These are phyloP conservation scores for Ophiostoma sp. DNA, from an alignment of 2,329 filamentous ascomycete genomes.

Conservation along the genomic window DNA sequence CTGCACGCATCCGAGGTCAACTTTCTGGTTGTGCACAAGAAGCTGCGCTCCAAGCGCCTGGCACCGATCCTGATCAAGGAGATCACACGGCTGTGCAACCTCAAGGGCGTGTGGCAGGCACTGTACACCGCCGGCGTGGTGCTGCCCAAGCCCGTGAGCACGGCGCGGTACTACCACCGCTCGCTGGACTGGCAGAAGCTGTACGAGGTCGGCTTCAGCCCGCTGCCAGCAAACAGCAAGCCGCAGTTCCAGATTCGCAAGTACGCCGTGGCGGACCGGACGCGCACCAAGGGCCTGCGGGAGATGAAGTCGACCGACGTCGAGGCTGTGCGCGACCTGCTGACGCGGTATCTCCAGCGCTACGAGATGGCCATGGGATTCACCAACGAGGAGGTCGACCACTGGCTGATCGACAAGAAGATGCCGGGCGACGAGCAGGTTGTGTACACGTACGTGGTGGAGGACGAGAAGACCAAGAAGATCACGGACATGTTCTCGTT, in stretches of 20 bases:
- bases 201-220: slow-evolving; percentile 90
- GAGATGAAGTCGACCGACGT: slow-evolving; percentile 75
- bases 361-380: slow-evolving; percentile 84
- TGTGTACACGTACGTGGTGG: slow-evolving; percentile 90
- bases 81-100: slow-evolving; percentile 86
- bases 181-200: slow-evolving; percentile 94
- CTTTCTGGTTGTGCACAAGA: slow-evolving; percentile 97
- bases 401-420: slow-evolving; percentile 77
- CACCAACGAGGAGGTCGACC: slow-evolving; percentile 70
- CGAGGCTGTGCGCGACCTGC: slow-evolving; percentile 64
- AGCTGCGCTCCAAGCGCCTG: slow-evolving; percentile 86
- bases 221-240: slow-evolving; percentile 75
- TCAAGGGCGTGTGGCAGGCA: slow-evolving; percentile 83
- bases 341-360: slow-evolving; percentile 70
- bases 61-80: slow-evolving; percentile 96
- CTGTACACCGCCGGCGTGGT: slow-evolving; percentile 93
- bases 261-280: slow-evolving; percentile 73
- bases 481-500: slow-evolving; percentile 98
- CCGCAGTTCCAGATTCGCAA: slow-evolving; percentile 78
- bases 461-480: slow-evolving; percentile 60
- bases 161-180: slow-evolving; percentile 91
- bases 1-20: slow-evolving; percentile 89
- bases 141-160: slow-evolving; percentile 84
- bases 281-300: slow-evolving; percentile 68
- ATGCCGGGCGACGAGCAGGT: slow-evolving; percentile 65